Base-by-base conservation (phyloP, 371 early-diverging fungal genomes). In the Coemansia sp. region DNA sequence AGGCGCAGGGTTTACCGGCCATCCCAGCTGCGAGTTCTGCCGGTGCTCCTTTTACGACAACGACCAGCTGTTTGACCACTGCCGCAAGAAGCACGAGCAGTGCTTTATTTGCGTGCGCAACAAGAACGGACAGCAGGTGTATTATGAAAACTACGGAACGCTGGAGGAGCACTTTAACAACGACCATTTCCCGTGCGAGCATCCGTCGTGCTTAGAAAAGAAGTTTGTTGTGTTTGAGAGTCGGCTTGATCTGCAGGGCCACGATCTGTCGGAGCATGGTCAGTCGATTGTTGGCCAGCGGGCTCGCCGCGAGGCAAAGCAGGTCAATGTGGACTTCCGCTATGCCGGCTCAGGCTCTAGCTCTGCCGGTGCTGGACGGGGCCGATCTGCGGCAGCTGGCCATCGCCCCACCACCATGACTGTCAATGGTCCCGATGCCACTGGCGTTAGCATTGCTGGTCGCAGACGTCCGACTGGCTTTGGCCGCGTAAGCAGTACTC, bases 201-300 rank as follows among this genome's bases (percentile, higher is more conserved):
- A 95, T 32, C 86, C 88, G 4, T 84, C 86, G 56, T 98, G 98
- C 73, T 73, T 95, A 55, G 97, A 95, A 61, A 86, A 89, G 68
- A 97, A 96, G 83, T 97, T 98, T 86, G 88, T 97, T n/a, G 98
- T 97, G 0, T 98, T 98, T 84, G 89, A 84, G 15, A 84, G 91
- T 6, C 89, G 94, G 21, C 87, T 98, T 61, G 98, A 98, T 77
- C 71, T 96, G 40, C 92, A 90, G 69, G 92, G 89, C 4, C 98
- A 98, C 56, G 72, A 75, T 12, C 65, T 78, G 13, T 79, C 70
- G 49, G 81, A 60, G 12, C 82, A 82, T 41, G 57, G 78, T 3
- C 56, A 69, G 63, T 39, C 63, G 4, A 39, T 67, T 17, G 66
- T 67, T 19, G 78, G 80, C 21, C 80, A 80, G 71, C 63, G 65